phyloP scores from a whole-genome alignment of 1,284 basidiomycete species.

The Hypsizygus ulmarius region DNA sequence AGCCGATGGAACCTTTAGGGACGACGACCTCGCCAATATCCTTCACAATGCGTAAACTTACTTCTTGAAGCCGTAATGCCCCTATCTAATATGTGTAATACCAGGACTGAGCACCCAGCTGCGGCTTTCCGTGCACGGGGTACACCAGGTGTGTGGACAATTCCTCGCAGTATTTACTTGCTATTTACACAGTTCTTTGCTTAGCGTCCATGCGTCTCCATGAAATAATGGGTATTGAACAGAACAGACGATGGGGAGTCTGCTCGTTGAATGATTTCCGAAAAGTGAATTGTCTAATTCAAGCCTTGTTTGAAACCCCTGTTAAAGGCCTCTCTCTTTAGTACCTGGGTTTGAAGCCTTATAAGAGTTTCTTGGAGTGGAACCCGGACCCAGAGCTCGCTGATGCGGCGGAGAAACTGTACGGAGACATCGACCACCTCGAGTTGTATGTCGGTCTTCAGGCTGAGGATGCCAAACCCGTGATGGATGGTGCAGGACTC shows the following conservation, averaged over 20 bases:
- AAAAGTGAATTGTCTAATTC: constrained; percentile 39
- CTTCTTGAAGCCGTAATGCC: not conserved
- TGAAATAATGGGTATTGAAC: constrained; percentile 81
- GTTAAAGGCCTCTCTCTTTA: too few species aligned
- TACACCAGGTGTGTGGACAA: constrained; percentile 49
- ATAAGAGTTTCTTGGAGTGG: constrained; percentile 76
- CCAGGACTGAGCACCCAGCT: constrained; percentile 71
- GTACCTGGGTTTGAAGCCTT: constrained; percentile 78
- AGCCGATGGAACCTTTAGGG: constrained; percentile 61
- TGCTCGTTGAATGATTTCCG: constrained; percentile 88
- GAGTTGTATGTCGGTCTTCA: constrained; percentile 81
- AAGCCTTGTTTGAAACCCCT: constrained; percentile 3
- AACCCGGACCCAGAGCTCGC: constrained; percentile 74
- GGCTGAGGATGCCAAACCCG: constrained; percentile 71
- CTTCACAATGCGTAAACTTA: constrained; percentile 66
- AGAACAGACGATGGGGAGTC: constrained; percentile 76
- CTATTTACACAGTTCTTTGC: not conserved
- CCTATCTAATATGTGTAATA: not conserved
- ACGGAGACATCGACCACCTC: constrained; percentile 73
- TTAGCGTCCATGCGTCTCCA: constrained; percentile 64
- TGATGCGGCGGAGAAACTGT: constrained; percentile 71
- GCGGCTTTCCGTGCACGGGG: constrained; percentile 77
- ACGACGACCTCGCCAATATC: constrained; percentile 67
- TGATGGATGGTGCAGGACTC: constrained; percentile 75
- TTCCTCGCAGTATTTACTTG: not conserved